Evolutionary conservation across 768 basidiomycete species (phyloP), one percentile per base, ranked within the genome.

Genomic region (Rhizopogon rudus): DNA sequence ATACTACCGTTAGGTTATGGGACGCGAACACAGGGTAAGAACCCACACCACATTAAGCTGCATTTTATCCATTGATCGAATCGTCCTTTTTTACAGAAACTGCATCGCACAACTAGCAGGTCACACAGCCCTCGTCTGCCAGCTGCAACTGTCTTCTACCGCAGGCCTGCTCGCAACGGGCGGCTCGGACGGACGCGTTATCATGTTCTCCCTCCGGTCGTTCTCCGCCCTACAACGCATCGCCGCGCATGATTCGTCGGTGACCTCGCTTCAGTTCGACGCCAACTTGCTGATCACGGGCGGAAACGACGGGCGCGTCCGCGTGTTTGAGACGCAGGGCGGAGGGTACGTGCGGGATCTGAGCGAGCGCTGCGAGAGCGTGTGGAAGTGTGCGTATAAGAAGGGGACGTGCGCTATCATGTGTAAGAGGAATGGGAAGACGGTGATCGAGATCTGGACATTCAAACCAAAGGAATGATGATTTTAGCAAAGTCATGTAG

Each of bases 1-100:
- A 98, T 63, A 94, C 92, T n/a, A 92, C 88, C 1, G 90, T 97
- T 3, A 77, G 94, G 3, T 81, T 98, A 0, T 98, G 96, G 96
- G 84, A 88, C 59, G 88, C 91, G 0, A 74, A 78, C 9, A 86
- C 87, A 40, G 95, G 95, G 93, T 94, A 65, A 60, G 85, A 6
- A 5, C 25, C 25, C 25, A 25, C 25, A 25, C 25, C 25, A 25
- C 43, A 16, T 33, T 14, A 49, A 17, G 2, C n/a, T 31, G 39
- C 42, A n/a, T 40, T 9, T 42, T 20, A 13, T 29, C 43, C 28
- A 46, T 33, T 17, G 31, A 6, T 45, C 20, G 9, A 25, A 25
- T 25, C 25, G 25, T 25, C 25, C 4, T 25, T 25, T 25, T 25
- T 25, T 25, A 25, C 67, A 94, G 92, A 6, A 75, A 84, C 54